A percentile compares a stretch with the other conserved stretches of the same genome.
Evolutionary conservation across 306 rosid genomes (phyloP).

Genomic region (Corylus americana): DNA sequence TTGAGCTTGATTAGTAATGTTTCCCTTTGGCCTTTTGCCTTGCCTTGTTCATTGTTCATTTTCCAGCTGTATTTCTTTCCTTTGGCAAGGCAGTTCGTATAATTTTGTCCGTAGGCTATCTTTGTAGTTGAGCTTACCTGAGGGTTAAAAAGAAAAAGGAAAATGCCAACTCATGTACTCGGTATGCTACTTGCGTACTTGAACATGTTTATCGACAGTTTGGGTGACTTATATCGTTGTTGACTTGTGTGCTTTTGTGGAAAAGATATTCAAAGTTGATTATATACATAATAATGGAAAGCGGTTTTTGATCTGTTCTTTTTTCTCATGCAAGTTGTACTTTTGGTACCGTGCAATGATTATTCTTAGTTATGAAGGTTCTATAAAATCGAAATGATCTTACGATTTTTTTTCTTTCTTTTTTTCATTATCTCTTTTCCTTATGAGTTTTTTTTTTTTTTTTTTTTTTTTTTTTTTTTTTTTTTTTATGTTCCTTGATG

Average conservation of each 20-base stretch:
- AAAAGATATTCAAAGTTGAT: not conserved
- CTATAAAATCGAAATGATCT: not conserved
- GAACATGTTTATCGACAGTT: not conserved
- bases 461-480: not conserved
- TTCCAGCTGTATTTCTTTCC: not conserved
- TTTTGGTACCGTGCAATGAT: not conserved
- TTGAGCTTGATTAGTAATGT: not conserved
- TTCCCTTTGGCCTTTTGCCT: not conserved
- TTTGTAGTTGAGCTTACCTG: not conserved
- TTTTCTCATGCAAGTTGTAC: not conserved
- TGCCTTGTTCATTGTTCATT: not conserved
- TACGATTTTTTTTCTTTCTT: not conserved
- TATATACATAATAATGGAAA: not conserved
- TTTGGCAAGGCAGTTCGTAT: not conserved
- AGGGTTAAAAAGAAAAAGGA: not conserved
- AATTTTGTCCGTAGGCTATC: not conserved
- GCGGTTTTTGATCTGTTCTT: not conserved
- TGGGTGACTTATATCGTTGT: not conserved
- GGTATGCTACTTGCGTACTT: not conserved
- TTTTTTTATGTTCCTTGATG: not conserved
- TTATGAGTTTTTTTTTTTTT: too few species aligned
- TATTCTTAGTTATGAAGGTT: not conserved
- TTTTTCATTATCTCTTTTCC: too few species aligned
- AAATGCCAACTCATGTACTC: not conserved
- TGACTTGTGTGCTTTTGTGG: not conserved